Conservation (phyloP, 116 monocot genomes). For the Dioscorea cayenensis region DNA sequence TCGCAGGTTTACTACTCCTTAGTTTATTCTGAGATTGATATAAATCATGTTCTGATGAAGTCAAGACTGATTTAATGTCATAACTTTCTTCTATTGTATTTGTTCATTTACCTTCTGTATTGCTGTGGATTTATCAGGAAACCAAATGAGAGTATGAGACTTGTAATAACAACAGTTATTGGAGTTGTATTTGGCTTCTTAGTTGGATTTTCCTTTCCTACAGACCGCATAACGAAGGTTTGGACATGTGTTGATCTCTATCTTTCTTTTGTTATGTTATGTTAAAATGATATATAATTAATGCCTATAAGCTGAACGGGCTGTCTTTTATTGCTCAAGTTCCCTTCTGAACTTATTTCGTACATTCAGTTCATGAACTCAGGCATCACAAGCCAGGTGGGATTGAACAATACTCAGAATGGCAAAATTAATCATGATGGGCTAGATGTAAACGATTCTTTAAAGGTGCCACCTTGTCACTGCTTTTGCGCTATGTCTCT, state of each 20-base stretch:
- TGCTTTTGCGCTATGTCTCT: no score
- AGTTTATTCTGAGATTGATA: background rate
- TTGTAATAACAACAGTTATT: constrained; percentile 23
- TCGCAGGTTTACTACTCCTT: constrained; percentile 17
- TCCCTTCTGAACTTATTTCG: constrained; percentile 26
- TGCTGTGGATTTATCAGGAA: constrained; percentile 22
- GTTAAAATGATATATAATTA: background rate
- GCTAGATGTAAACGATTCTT: no score
- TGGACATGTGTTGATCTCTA: background rate
- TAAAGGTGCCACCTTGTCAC: no score
- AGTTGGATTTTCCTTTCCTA: constrained; percentile 38
- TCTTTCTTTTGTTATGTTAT: background rate
- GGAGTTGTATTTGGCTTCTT: constrained; percentile 44
- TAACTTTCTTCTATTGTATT: background rate
- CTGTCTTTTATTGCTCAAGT: constrained; percentile 27
- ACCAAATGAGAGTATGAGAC: constrained; percentile 32
- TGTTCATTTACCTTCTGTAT: background rate
- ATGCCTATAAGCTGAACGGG: background rate
- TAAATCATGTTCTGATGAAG: background rate
- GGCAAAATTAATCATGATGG: constrained; percentile 4
- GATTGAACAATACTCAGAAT: constrained; percentile 28
- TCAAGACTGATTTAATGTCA: background rate
- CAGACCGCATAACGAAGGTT: constrained; percentile 42
- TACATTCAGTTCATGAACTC: constrained; percentile 30
- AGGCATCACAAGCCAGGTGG: constrained; percentile 26